Evolutionary conservation across 352 stramenopile species (phyloP), one percentile per base, ranked within the genome.

Genomic region (Phytophthora constricta): DNA sequence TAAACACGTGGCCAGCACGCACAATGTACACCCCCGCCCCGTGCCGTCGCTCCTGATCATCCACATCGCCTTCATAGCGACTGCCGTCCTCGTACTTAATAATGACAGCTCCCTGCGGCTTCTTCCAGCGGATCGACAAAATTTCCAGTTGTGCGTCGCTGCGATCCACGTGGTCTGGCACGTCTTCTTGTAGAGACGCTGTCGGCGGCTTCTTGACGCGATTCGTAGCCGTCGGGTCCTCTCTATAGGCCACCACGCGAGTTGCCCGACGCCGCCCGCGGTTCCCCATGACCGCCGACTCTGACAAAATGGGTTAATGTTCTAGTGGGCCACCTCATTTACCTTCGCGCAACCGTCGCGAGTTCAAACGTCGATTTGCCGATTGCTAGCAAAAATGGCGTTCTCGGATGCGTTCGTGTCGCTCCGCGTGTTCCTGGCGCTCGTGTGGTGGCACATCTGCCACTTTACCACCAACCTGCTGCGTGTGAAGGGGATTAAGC

Each of bases 371-470:
- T n/a, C n/a, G n/a, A 37, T 13, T 37, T 11, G 31, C 31, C 5
- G 31, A 37, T 37, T 11, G 25, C 20, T n/a, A 42, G 4, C 47
- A 34, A n/a, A n/a, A 7, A 64, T 64, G 56, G 47, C 14, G 33
- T n/a, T 55, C 43, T 34, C 49, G 34, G 74, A 62, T 4, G 58
- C 86, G 48, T 45, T 87, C 9, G 63, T 72, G 19, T 57, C 68
- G 31, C 57, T 92, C 26, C 85, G 85, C 31, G 48, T 83, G 28
- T 77, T 87, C 55, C 59, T 92, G 28, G 74, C 76, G 60, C 77
- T 92, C 10, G 37, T 92, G 28, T 96, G 85, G 84, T 86, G 87
- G 75, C 72, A 75, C 43, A 55, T 92, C 39, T 93, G 87, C 68
- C 71, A 74, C 47, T 80, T 79, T 46, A 27, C 92, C 13, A 61